Evolutionary conservation across 768 basidiomycete species (phyloP).

Genomic region (Auricularia sp.): DNA sequence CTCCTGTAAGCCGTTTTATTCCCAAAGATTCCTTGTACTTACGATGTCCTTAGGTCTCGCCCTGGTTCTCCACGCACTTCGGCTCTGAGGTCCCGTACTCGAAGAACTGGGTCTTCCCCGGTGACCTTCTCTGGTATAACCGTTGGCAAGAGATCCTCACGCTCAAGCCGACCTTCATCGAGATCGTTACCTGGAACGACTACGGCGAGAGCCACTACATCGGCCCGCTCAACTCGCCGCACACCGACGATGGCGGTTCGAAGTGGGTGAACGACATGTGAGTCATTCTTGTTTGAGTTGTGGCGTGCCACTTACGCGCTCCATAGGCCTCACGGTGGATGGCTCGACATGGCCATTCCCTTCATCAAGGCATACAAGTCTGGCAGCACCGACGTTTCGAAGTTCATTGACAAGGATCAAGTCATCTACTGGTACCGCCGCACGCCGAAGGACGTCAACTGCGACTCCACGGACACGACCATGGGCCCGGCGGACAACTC

Average conservation of each 20-base stretch:
- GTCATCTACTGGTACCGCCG: not conserved
- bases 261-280: conserved; percentile 19
- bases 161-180: conserved; percentile 33
- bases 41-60: conserved; percentile 33
- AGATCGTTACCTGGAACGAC: conserved; percentile 67
- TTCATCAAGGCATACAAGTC: conserved; percentile 1
- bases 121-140: conserved; percentile 46
- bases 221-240: conserved; percentile 18
- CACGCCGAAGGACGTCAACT: not conserved
- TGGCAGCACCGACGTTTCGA: not conserved
- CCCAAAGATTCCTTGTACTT: not conserved
- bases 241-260: conserved; percentile 23
- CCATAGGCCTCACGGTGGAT: not conserved
- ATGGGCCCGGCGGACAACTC: conserved; percentile 2
- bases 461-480: not conserved
- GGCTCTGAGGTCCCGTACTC: conserved; percentile 44
- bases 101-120: conserved; percentile 38
- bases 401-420: conserved; percentile 6
- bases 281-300: not conserved
- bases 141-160: conserved; percentile 57
- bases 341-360: not conserved
- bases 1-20: not conserved
- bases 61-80: conserved; percentile 69
- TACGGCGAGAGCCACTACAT: conserved; percentile 60
- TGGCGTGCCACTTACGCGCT: not conserved